Base-by-base conservation (phyloP, 208 protist species). In the Trypanosoma scelopori region DNA sequence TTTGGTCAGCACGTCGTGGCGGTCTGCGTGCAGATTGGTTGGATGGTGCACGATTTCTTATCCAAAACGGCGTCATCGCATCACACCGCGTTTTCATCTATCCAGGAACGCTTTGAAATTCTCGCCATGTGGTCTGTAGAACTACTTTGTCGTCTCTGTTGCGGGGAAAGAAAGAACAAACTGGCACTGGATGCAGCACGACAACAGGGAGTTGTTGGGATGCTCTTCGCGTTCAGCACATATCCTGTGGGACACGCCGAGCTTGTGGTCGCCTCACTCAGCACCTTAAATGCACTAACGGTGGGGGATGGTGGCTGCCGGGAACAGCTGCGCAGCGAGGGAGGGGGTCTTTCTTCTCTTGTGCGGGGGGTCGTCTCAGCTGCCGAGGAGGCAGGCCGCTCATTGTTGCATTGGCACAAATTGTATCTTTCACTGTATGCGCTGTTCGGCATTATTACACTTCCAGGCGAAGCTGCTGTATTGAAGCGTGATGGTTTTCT, bases 331-430 rank as follows among this genome's bases (percentile, higher is more conserved):
- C 47, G 47, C 41, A 28, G 53, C 22, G 70, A 71, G 25, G 51
- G 75, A 4, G 83, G 77, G 15, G 81, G 76, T 2, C 67, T 88
- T 15, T 61, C 51, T 25, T 37, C 65, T 1, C 45, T 93, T 35
- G 82, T 89, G 15, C 60, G 55, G 13, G 78, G 76, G 28, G 69
- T 87, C 22, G 48, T 90, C 18, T 39, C 51, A 11, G 62, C 84
- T n/a, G 37, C 65, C 23, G 79, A 84, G 37, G 22, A 1, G 20
- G 50, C 48, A 22, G 49, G 35, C 23, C 62, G 55, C n/a, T 70
- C 64, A 7, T 55, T 69, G 0, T 51, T 55, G 25, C 81, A 89
- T 53, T 88, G 81, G 87, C 81, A 86, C 22, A 76, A 81, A 35
- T 75, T 81, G 22, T 86, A 81, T 52, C 30, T 82, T 1, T 74